Conservation (phyloP, 305 asterid genomes). For the Nicotiana rustica region DNA sequence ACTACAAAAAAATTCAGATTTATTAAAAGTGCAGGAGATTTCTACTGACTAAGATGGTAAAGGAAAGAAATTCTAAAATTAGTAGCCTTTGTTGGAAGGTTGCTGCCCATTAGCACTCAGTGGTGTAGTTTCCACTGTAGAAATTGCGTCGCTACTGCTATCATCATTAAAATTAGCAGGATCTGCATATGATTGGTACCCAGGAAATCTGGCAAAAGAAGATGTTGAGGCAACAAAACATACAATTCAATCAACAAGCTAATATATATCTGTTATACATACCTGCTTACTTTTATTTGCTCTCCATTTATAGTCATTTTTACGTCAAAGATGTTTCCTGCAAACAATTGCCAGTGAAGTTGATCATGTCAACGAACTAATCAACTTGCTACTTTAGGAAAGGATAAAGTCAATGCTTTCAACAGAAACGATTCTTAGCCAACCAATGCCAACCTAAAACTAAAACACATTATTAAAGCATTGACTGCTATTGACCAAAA, state of each 20-base stretch:
- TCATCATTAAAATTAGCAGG: conserved; percentile 37
- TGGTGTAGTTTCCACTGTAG: conserved; percentile 36
- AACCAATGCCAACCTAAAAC: conserved; percentile 17
- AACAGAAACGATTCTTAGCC: background rate
- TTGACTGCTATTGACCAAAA: no score
- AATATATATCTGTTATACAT: conserved; percentile 17
- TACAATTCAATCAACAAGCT: background rate
- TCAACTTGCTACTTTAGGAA: background rate
- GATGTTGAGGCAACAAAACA: background rate
- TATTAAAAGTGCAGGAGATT: background rate
- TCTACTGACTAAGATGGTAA: background rate
- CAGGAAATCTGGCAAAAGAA: conserved; percentile 31
- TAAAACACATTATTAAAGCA: no score
- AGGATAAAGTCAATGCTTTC: background rate
- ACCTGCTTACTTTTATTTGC: conserved; percentile 85
- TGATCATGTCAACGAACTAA: background rate
- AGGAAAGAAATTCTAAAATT: background rate
- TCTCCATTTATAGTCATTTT: conserved; percentile 82
- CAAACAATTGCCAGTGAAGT: conserved; percentile 37
- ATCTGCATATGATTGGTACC: conserved; percentile 38
- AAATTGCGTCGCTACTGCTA: conserved; percentile 10
- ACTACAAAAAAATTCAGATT: background rate
- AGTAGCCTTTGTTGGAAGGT: conserved; percentile 22
- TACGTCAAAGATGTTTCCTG: conserved; percentile 86
- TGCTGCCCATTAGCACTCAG: conserved; percentile 31